These are phyloP conservation scores for Starmerella khaoyaiensis DNA, from an alignment of 805 yeast genomes.

Conservation along the genomic window DNA sequence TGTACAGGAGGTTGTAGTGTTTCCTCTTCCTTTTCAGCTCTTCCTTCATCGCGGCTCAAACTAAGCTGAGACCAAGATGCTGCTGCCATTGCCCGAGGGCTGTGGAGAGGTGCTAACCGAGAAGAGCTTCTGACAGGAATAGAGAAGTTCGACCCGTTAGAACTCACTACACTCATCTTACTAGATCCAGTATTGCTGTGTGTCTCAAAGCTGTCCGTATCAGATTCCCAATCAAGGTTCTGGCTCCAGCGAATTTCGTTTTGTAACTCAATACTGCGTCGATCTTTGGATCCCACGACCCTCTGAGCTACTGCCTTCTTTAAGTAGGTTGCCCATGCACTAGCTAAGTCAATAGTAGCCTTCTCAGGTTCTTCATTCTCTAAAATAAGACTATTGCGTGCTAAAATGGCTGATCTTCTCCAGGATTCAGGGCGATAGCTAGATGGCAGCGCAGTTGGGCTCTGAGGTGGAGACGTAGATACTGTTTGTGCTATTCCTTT, in stretches of 20 bases:
- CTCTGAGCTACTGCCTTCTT: slow-evolving; percentile 26
- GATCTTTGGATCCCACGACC: slow-evolving; percentile 18
- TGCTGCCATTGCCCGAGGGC: slow-evolving; percentile 11
- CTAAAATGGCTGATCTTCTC: slow-evolving; percentile 15
- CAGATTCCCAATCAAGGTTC: slow-evolving; percentile 10
- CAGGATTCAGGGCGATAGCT: slow-evolving; percentile 18
- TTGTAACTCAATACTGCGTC: slow-evolving; percentile 7
- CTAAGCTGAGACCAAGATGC: slow-evolving; percentile 1
- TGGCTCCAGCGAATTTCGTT: slow-evolving; percentile 14
- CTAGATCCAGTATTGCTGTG: neutral
- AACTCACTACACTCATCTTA: neutral
- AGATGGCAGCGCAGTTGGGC: slow-evolving; percentile 17
- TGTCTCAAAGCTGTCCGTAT: neutral
- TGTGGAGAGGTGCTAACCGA: slow-evolving; percentile 6
- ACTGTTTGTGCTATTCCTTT: neutral
- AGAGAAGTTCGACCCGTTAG: neutral
- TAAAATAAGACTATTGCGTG: slow-evolving; percentile 1
- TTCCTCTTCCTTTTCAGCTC: neutral
- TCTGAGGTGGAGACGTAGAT: neutral
- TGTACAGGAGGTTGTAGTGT: neutral
- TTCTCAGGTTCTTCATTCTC: neutral
- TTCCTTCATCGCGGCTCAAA: neutral
- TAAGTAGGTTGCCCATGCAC: slow-evolving; percentile 26
- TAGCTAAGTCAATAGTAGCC: slow-evolving; percentile 25
- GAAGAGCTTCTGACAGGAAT: neutral